Evolutionary conservation across 495 filamentous ascomycete genomes (phyloP), one percentile per base, ranked within the genome.

Genomic region (Penicillium samsonianum): DNA sequence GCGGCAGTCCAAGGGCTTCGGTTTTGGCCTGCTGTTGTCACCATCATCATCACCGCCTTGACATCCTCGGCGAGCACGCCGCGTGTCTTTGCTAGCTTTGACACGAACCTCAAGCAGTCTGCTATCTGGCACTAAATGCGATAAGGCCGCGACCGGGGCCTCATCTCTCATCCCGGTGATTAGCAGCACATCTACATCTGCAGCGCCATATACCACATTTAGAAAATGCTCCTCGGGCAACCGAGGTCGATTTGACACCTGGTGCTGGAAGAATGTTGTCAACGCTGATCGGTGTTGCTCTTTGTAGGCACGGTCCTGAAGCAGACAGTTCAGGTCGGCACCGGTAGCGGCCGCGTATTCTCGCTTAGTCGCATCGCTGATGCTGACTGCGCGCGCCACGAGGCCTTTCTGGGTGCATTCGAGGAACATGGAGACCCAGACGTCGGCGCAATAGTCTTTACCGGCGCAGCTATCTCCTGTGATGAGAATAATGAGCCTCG

Each of bases 161-260:
- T 82, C 72, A 56, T 87, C 84, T 76, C 82, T 85, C 81, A 88
- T 83, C 5, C 85, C 85, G 0, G 84, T 87, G 64, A 88, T 82
- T 31, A 88, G 53, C 46, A 87, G 73, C 50, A 85, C 82, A 57
- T 86, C 78, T 19, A 75, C 70, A 72, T 80, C 78, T 58, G 30
- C 63, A 20, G 75, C 74, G 40, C 53, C 47, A 57, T 70, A 30
- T 16, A 86, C 80, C 37, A 78, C 65, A 57, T 76, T 58, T 37
- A 80, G 58, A 63, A 87, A 86, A 71, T 84, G 78, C 65, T 84
- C 76, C 62, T 82, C 76, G 61, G 72, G 78, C 41, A 86, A 70
- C 57, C 52, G 63, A 64, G 81, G 81, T 53, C 74, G 73, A 67
- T 68, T 57, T 45, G 46, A 62, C 37, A 80, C 68, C 67, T 82